Evolutionary conservation across 192 early-diverging fungal species (phyloP).

Genomic region (Lobulomyces angularis): DNA sequence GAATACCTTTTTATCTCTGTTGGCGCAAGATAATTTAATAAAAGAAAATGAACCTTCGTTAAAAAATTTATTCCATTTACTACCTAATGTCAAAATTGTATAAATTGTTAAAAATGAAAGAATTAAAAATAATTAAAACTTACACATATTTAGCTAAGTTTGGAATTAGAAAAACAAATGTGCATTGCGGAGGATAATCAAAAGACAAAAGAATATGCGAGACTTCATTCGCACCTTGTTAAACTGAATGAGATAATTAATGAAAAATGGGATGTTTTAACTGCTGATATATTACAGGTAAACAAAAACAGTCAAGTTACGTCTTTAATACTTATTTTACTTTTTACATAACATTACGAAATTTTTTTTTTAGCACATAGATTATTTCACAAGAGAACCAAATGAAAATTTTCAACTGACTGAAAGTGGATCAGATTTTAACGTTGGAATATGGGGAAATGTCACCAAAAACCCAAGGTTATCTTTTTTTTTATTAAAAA

Average conservation of each 20-base stretch:
- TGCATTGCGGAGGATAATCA: slow-evolving; percentile 10
- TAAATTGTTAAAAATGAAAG: not conserved
- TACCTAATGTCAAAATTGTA: slow-evolving; percentile 27
- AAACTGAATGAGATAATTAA: slow-evolving; percentile 18
- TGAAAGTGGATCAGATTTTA: slow-evolving; percentile 9
- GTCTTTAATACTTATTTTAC: not conserved
- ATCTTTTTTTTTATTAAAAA: slow-evolving; percentile 3
- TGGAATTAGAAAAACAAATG: slow-evolving; percentile 10
- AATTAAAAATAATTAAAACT: not conserved
- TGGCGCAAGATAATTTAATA: slow-evolving; percentile 18
- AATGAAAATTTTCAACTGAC: slow-evolving; percentile 43
- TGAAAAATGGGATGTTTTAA: slow-evolving; percentile 28
- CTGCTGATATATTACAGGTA: slow-evolving; percentile 26
- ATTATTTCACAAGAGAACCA: slow-evolving; percentile 26
- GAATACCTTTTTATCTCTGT: slow-evolving; percentile 30
- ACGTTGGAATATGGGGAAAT: slow-evolving; percentile 38
- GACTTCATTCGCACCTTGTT: slow-evolving; percentile 11
- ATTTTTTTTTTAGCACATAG: slow-evolving; percentile 17
- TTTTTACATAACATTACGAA: not conserved
- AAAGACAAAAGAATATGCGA: slow-evolving; percentile 5
- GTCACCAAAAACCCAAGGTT: slow-evolving; percentile 41
- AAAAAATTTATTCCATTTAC: slow-evolving; percentile 9
- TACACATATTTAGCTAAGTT: slow-evolving; percentile 7
- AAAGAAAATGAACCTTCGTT: slow-evolving; percentile 25
- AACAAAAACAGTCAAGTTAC: not conserved